Conservation (phyloP, 2,329 filamentous ascomycete genomes). For the Claviceps monticola region DNA sequence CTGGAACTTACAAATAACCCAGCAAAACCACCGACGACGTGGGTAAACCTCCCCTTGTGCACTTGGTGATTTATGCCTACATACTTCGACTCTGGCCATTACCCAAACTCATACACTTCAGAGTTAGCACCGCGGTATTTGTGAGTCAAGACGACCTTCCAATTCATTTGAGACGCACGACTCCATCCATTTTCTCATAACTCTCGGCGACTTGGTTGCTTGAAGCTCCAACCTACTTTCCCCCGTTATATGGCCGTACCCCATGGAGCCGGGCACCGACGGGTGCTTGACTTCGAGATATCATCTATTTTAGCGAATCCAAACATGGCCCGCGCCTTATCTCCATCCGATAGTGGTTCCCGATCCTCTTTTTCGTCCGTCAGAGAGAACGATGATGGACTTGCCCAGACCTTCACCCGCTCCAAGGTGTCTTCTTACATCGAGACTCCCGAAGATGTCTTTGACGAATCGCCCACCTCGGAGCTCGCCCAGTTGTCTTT, state of each 20-base stretch:
- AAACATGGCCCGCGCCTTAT: conserved; percentile 24
- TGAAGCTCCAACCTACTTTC: not conserved
- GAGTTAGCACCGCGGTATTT: too few relatives aligned
- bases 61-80: not conserved
- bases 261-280: conserved; percentile 14
- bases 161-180: not conserved
- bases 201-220: not conserved
- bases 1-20: not conserved
- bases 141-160: not conserved
- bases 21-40: conserved; percentile 1
- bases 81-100: not conserved
- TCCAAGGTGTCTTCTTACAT: conserved; percentile 49
- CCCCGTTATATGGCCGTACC: conserved; percentile 15
- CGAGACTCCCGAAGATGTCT: conserved; percentile 34
- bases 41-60: not conserved
- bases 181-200: not conserved
- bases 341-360: conserved; percentile 24
- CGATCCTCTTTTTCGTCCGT: conserved; percentile 50
- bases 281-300: conserved; percentile 20
- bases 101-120: not conserved
- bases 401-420: conserved; percentile 49
- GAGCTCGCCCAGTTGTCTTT: conserved; percentile 33
- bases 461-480: conserved; percentile 31
- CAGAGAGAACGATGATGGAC: conserved; percentile 42
- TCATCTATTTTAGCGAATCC: conserved; percentile 20